Evolutionary conservation across 2,329 filamentous ascomycete genomes (phyloP).

Genomic region (Fusarium anguioides): DNA sequence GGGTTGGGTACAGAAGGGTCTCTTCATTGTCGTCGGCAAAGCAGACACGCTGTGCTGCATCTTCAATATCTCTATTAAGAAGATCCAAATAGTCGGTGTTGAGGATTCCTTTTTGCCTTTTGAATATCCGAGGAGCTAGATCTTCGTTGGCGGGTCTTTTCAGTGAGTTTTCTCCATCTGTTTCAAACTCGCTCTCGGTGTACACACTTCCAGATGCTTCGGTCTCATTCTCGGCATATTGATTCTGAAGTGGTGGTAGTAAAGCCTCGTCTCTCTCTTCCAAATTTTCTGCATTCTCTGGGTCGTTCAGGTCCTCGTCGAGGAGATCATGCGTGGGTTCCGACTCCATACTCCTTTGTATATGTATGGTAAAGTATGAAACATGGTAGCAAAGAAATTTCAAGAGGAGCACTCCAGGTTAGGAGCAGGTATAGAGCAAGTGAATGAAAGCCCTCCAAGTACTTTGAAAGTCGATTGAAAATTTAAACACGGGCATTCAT

Average conservation of each 20-base stretch:
- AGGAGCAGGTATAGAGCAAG: slow-evolving; percentile 1
- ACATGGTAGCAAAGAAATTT: slow-evolving; percentile 45
- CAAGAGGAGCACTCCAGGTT: slow-evolving; percentile 7
- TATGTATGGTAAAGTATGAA: slow-evolving; percentile 34
- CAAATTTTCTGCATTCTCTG: slow-evolving; percentile 2
- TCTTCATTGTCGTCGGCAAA: slow-evolving; percentile 45
- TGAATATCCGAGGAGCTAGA: slow-evolving; percentile 52
- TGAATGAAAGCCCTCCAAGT: not conserved
- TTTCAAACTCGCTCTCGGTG: slow-evolving; percentile 23
- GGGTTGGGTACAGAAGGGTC: slow-evolving; percentile 55
- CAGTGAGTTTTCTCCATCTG: slow-evolving; percentile 30
- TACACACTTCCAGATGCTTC: slow-evolving; percentile 29
- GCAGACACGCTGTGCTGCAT: slow-evolving; percentile 56
- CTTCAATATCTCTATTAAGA: slow-evolving; percentile 68
- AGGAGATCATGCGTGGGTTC: slow-evolving; percentile 37
- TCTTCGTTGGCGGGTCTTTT: slow-evolving; percentile 48
- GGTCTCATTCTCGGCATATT: slow-evolving; percentile 12
- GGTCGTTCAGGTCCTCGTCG: slow-evolving; percentile 25
- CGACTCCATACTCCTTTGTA: slow-evolving; percentile 48
- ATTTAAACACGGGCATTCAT: not conserved
- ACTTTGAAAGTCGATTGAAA: not conserved
- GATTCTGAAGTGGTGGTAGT: not conserved
- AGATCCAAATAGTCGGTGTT: slow-evolving; percentile 61
- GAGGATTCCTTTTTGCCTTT: slow-evolving; percentile 57
- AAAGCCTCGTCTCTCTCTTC: slow-evolving; percentile 19